These are phyloP conservation scores for Pichia sp. DNA, from an alignment of 1,139 yeast species.

Conservation along the genomic window DNA sequence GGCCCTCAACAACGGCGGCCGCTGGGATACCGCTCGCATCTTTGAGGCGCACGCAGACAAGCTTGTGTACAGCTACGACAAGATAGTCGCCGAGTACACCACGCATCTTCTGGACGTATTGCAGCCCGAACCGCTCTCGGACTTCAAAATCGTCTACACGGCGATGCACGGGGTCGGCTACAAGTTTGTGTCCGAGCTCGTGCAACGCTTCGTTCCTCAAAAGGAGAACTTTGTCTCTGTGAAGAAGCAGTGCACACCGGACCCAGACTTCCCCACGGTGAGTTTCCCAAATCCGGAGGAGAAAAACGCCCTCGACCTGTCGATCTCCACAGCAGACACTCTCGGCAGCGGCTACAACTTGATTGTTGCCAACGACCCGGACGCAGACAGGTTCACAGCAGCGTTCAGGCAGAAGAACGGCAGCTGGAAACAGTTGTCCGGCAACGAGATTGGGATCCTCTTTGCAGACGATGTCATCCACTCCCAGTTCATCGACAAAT, in stretches of 20 bases:
- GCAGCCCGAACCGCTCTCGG: conserved; percentile 19
- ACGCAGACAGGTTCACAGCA: conserved; percentile 88
- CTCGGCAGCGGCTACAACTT: conserved; percentile 37
- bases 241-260: conserved; percentile 62
- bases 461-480: conserved; percentile 63
- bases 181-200: conserved; percentile 38
- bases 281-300: conserved; percentile 95
- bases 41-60: conserved; percentile 25
- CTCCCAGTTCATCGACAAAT: conserved; percentile 21
- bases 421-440: conserved; percentile 76
- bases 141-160: conserved; percentile 65
- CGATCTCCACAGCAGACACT: conserved; percentile 54
- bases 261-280: conserved; percentile 83
- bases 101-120: conserved; percentile 33
- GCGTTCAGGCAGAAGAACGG: conserved; percentile 50
- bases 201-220: conserved; percentile 8
- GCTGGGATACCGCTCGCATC: conserved; percentile 45
- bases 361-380: conserved; percentile 91
- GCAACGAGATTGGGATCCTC: conserved; percentile 84
- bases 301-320: conserved; percentile 77
- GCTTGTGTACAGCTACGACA: conserved; percentile 29
- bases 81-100: conserved; percentile 35
- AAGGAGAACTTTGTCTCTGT: conserved; percentile 35
- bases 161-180: conserved; percentile 95
- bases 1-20: conserved; percentile 36